Base-by-base conservation (phyloP, 2,329 filamentous ascomycete genomes). In the Myriosclerotinia curreyana region DNA sequence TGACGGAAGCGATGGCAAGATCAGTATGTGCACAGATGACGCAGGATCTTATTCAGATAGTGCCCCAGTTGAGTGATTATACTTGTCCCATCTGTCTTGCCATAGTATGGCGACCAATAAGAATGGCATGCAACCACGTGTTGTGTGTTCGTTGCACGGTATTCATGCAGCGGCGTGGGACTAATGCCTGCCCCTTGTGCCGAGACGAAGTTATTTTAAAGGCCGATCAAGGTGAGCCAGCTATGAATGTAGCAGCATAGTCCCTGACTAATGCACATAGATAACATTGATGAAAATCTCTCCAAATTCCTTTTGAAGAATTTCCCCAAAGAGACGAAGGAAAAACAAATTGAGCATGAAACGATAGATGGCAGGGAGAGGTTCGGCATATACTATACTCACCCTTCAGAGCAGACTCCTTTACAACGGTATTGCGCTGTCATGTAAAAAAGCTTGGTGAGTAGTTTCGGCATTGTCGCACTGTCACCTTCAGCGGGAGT, bases 91-190 rank as follows among this genome's bases (percentile, higher is more conserved):
- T 95, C 66, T 95, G 92, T 77, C 87, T 88, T 70, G 84, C 83
- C 51, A 85, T 96, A 65, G 86, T 88, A n/a, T 95, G 89, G 80
- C 85, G 90, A 70, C 92, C 92, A 0, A 85, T 96, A n/a, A 84
- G 87, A 31, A 80, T 96, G 42, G 81, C 83, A 17, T 96, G 92
- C 75, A 78, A 82, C 36, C 91, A 95, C 69, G 78, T 93, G 17
- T 93, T 94, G 73, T 96, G 92, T 77, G 94, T 95, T 64, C 82
- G 90, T 3, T 96, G 92, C 73, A 81, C 94, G 56, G 86, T 96
- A 67, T 86, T 90, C 70, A 85, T 96, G 77, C 91, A 95, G 74
- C 85, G 86, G 53, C 83, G 85, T 48, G 81, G 82, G 66, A 86
- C 89, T 72, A 82, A 82, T 46, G 79, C 84, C 60, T 96, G 92